Evolutionary conservation across 2,329 filamentous ascomycete genomes (phyloP).

Genomic region (Claviceps fusiformis): DNA sequence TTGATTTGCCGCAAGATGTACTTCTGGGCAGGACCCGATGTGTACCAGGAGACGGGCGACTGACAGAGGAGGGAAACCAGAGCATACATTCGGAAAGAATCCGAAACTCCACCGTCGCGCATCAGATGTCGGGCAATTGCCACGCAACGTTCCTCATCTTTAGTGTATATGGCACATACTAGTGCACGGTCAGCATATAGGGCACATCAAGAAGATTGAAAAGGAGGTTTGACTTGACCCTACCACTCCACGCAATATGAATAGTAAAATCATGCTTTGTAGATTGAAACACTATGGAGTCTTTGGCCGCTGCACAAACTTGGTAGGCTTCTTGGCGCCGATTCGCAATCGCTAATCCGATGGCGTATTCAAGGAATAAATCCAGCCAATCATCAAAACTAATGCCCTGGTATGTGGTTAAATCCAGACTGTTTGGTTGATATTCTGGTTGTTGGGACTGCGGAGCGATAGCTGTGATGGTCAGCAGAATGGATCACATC

Average conservation of each 20-base stretch:
- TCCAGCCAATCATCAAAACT: slow-evolving; percentile 77
- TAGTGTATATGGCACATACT: slow-evolving; percentile 71
- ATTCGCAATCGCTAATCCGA: slow-evolving; percentile 56
- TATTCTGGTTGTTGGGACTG: slow-evolving; percentile 5
- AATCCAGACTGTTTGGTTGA: neutral
- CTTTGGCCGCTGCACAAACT: slow-evolving; percentile 62
- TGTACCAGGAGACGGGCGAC: slow-evolving; percentile 61
- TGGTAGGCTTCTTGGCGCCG: slow-evolving; percentile 63
- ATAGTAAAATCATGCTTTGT: slow-evolving; percentile 56
- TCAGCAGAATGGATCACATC: neutral
- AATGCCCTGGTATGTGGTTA: slow-evolving; percentile 53
- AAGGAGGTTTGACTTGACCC: slow-evolving; percentile 18
- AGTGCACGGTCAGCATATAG: slow-evolving; percentile 2
- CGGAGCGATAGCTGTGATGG: slow-evolving; percentile 6
- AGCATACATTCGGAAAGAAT: slow-evolving; percentile 73
- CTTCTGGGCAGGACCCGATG: slow-evolving; percentile 72
- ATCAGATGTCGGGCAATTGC: slow-evolving; percentile 72
- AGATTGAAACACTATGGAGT: slow-evolving; percentile 72
- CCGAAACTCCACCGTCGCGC: slow-evolving; percentile 66
- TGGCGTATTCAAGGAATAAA: slow-evolving; percentile 76
- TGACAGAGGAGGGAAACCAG: slow-evolving; percentile 65
- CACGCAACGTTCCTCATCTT: slow-evolving; percentile 64
- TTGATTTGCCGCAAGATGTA: slow-evolving; percentile 87
- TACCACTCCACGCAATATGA: slow-evolving; percentile 63
- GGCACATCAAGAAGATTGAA: neutral